Base-by-base conservation (phyloP, 2,329 filamentous ascomycete genomes). In the Cercospora brassicicola region DNA sequence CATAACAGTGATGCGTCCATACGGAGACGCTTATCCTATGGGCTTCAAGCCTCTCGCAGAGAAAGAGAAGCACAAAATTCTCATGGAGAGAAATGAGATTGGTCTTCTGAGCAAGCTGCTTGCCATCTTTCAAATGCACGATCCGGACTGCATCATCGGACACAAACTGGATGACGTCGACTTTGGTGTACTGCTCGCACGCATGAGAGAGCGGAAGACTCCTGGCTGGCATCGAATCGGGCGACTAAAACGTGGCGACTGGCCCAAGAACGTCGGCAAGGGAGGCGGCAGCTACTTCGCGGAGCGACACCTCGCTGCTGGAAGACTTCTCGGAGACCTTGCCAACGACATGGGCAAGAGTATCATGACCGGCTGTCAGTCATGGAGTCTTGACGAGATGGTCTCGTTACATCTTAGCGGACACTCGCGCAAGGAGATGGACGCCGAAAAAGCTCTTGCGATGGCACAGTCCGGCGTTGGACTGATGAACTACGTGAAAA, bases 331-430 rank as follows among this genome's bases (percentile, higher is more conserved):
- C 66, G 98, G 95, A 78, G 95, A 99, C 82, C 84, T 98, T 68
- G 93, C 91, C 67, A 99, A 99, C 78, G 95, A 99, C 74, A 92
- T 96, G 76, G 95, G 95, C 79, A 98, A 97, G 83, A 97, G 94
- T 10, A 88, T 93, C 72, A 98, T 98, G 94, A 90, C 88, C 75
- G 97, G 96, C 82, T 99, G 95, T 79, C 94, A 97, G 80, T 96
- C 94, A 2, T 99, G 95, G 95, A 97, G 91, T 79, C 85, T 99
- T 79, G 96, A 94, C 1, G 95, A 99, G 80, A 99, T 99, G 94
- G 96, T 93, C 79, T 92, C 90, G 71, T 86, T 98, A 15, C 96
- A 97, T 73, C 89, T 99, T 4, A 86, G 89, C 33, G 88, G 88
- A 28, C 90, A 90, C 76, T 84, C 84, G 51, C 90, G 95, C 51